A percentile compares a stretch with the other conserved stretches of the same genome.
These are phyloP conservation scores for Ascochyta koolunga DNA, from an alignment of 2,329 filamentous ascomycete genomes.

Conservation along the genomic window DNA sequence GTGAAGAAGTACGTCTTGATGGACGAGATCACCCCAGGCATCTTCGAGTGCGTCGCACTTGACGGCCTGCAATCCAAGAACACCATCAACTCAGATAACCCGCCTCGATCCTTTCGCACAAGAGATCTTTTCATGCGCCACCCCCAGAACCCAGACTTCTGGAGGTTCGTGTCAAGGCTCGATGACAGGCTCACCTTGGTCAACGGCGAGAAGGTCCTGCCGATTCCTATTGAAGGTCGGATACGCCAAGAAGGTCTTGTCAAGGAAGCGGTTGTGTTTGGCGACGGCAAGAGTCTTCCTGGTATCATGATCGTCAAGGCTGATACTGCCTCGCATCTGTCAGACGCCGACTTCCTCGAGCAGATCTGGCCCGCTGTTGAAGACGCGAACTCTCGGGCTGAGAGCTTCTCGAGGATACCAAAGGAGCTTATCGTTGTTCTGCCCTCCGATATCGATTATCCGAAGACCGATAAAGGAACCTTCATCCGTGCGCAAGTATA, in stretches of 20 bases:
- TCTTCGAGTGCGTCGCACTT: conserved; percentile 51
- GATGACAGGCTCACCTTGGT: conserved; percentile 57
- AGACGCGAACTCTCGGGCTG: conserved; percentile 58
- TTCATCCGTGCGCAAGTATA: conserved; percentile 61
- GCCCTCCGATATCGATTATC: conserved; percentile 53
- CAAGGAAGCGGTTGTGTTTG: conserved; percentile 64
- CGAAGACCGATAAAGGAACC: conserved; percentile 63
- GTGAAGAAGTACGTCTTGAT: conserved; percentile 53
- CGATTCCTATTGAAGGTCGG: conserved; percentile 58
- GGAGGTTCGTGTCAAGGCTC: conserved; percentile 55
- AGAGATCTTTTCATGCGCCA: conserved; percentile 57
- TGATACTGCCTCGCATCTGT: conserved; percentile 51
- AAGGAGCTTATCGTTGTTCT: conserved; percentile 61
- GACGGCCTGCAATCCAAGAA: conserved; percentile 47
- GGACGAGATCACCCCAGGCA: conserved; percentile 43
- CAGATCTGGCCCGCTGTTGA: conserved; percentile 58
- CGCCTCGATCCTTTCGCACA: conserved; percentile 54
- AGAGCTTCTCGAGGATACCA: conserved; percentile 60
- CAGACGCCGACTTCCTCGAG: conserved; percentile 55
- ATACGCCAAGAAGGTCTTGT: conserved; percentile 61
- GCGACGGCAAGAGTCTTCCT: conserved; percentile 58
- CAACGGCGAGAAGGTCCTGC: conserved; percentile 59
- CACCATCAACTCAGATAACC: conserved; percentile 53
- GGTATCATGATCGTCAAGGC: conserved; percentile 62
- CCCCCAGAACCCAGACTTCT: conserved; percentile 51